Percentiles rank a stretch among this genome's conserved stretches.
Conservation (phyloP, 2,329 filamentous ascomycete genomes). For the Ilyonectria robusta region DNA sequence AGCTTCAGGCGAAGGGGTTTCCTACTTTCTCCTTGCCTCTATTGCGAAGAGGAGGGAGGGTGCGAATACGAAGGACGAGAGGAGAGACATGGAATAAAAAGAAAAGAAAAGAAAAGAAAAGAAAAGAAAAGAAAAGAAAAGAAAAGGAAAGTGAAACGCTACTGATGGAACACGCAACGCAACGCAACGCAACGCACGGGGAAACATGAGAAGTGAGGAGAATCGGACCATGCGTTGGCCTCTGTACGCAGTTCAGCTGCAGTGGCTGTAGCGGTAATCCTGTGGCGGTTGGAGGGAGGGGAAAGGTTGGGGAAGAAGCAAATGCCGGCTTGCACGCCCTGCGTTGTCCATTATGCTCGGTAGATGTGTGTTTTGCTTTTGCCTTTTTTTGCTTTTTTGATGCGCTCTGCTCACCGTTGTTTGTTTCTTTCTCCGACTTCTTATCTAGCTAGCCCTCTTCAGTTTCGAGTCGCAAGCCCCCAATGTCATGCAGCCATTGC, state of each 20-base stretch:
- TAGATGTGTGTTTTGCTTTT: background rate
- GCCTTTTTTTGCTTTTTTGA: background rate
- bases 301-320: background rate
- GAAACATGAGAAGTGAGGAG: slow-evolving; percentile 13
- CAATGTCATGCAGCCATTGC: too few relatives aligned
- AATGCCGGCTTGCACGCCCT: background rate
- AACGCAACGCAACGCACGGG: background rate
- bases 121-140: background rate
- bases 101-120: background rate
- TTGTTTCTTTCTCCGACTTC: too few relatives aligned
- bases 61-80: too few relatives aligned
- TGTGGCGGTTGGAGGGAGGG: slow-evolving; percentile 5
- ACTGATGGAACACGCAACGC: background rate
- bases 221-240: background rate
- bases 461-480: too few relatives aligned
- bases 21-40: too few relatives aligned
- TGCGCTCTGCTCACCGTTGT: too few relatives aligned
- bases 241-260: background rate
- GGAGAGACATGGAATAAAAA: background rate
- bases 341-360: background rate
- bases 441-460: too few relatives aligned
- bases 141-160: background rate
- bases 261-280: background rate
- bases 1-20: background rate
- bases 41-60: too few relatives aligned